phyloP scores from a whole-genome alignment of 352 stramenopile species.

The Blastocystis sp. region DNA sequence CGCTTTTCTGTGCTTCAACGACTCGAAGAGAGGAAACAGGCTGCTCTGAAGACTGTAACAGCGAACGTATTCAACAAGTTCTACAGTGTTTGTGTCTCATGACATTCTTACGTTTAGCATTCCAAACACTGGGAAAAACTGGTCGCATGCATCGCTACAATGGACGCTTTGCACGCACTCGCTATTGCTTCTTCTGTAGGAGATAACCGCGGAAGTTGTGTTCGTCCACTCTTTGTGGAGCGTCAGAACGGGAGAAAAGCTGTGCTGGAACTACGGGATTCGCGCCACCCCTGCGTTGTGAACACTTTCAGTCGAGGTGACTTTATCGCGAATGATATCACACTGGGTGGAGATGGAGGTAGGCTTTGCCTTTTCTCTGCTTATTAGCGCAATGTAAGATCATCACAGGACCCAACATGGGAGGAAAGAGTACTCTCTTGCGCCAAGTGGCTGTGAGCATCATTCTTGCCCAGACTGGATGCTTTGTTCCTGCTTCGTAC shows the following conservation, averaged over 20 bases:
- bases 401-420: conserved; percentile 94
- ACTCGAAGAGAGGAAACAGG: conserved; percentile 70
- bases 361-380: conserved; percentile 66
- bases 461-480: conserved; percentile 97
- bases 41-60: neutral
- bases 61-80: neutral
- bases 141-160: conserved; percentile 79
- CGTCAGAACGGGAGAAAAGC: conserved; percentile 62
- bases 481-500: conserved; percentile 88
- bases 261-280: conserved; percentile 82
- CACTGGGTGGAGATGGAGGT: conserved; percentile 72
- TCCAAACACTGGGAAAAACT: conserved; percentile 80
- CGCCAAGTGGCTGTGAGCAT: conserved; percentile 92
- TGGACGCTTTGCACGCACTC: conserved; percentile 90
- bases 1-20: conserved; percentile 70
- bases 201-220: conserved; percentile 73
- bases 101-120: conserved; percentile 70
- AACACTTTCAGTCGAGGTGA: conserved; percentile 69
- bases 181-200: conserved; percentile 82
- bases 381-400: conserved; percentile 47
- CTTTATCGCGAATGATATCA: conserved; percentile 93
- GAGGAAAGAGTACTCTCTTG: conserved; percentile 93
- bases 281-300: conserved; percentile 86
- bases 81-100: conserved; percentile 63
- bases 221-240: conserved; percentile 74